These are phyloP conservation scores for Ramaria rubella DNA, from an alignment of 768 basidiomycete species.

Conservation along the genomic window DNA sequence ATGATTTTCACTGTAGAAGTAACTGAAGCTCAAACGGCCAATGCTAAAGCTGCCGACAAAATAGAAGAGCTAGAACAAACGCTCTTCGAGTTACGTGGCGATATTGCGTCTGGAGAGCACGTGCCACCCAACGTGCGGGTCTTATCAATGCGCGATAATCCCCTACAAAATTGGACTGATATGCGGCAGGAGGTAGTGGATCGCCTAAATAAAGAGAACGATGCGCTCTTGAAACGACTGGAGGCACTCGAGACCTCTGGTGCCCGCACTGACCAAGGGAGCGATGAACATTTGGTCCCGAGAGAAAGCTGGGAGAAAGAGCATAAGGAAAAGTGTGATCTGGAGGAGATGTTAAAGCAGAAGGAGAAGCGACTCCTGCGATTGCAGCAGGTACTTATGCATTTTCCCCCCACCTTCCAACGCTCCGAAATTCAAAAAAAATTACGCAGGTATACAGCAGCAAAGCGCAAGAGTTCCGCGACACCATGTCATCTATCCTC, in stretches of 20 bases:
- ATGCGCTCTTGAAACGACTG: constrained; percentile 64
- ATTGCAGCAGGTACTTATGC: constrained; percentile 76
- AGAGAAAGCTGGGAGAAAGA: constrained; percentile 74
- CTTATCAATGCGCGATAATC: constrained; percentile 68
- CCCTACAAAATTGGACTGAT: constrained; percentile 77
- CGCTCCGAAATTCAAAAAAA: no score
- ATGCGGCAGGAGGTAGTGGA: constrained; percentile 70
- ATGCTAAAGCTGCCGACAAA: constrained; percentile 38
- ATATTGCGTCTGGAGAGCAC: constrained; percentile 69
- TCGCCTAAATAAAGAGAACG: constrained; percentile 74
- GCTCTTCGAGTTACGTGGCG: constrained; percentile 70
- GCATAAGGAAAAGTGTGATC: constrained; percentile 58
- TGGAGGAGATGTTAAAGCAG: constrained; percentile 59
- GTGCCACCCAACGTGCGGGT: constrained; percentile 67
- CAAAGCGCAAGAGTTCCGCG: constrained; percentile 87
- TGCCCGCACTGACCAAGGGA: constrained; percentile 17
- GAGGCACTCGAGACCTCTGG: constrained; percentile 49
- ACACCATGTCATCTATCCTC: constrained; percentile 82
- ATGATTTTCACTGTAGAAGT: constrained; percentile 32
- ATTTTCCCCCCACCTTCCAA: constrained; percentile 10
- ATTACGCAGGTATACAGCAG: constrained; percentile 67
- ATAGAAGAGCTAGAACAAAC: constrained; percentile 72
- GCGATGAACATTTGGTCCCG: constrained; percentile 46
- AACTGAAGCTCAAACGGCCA: constrained; percentile 30
- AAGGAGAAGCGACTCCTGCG: constrained; percentile 77